Evolutionary conservation across 306 rosid species (phyloP).

Genomic region (Mimosa bimucronata): DNA sequence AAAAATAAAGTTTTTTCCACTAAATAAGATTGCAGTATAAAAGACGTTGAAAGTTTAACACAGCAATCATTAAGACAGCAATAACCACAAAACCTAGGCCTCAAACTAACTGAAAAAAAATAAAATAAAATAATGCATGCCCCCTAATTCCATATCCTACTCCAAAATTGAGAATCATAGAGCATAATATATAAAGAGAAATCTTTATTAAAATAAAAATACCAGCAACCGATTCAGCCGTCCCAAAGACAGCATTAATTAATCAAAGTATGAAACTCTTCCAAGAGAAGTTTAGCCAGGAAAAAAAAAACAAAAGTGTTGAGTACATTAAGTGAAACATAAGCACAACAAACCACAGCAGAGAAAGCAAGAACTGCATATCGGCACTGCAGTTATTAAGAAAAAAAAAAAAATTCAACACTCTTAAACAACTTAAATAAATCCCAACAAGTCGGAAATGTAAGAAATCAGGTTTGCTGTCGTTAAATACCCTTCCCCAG

Average conservation of each 20-base stretch:
- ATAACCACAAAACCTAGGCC: not conserved
- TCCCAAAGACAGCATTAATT: not conserved
- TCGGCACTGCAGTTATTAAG: not conserved
- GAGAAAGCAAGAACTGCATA: not conserved
- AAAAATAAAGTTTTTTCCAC: not conserved
- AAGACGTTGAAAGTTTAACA: not conserved
- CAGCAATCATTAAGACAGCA: not conserved
- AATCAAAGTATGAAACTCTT: not conserved
- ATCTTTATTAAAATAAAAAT: not conserved
- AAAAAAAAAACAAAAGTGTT: not conserved
- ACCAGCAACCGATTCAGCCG: not conserved
- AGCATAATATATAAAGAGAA: not conserved
- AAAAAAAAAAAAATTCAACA: not conserved
- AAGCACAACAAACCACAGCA: not conserved
- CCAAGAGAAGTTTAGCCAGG: not conserved
- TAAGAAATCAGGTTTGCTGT: not conserved
- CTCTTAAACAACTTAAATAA: not conserved
- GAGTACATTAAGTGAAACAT: not conserved
- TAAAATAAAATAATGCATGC: not conserved
- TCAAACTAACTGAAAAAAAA: not conserved
- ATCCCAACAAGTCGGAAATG: slow-evolving; percentile 22
- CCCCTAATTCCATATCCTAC: not conserved
- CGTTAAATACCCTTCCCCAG: not conserved
- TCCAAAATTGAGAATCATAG: not conserved
- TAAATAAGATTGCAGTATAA: not conserved